phyloP scores from a whole-genome alignment of 2,329 filamentous ascomycete genomes.

The Plectosphaerella sp. region DNA sequence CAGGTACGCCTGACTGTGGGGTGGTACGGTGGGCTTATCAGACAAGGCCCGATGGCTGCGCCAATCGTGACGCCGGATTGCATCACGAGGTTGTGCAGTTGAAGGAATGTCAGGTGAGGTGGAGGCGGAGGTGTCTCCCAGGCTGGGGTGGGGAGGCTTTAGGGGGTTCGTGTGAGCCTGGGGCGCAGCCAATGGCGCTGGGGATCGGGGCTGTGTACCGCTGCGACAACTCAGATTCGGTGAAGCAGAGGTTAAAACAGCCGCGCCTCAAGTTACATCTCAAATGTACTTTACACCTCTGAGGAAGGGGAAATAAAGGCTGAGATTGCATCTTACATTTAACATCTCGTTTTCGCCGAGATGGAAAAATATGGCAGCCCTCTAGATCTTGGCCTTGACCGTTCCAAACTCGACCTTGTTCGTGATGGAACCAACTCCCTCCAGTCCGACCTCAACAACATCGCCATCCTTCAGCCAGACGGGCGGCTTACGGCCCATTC shows the following conservation, averaged over 20 bases:
- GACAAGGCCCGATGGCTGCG: not conserved
- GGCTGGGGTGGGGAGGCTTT: not conserved
- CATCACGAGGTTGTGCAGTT: conserved; percentile 4
- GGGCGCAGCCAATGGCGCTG: not conserved
- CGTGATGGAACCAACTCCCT: conserved; percentile 58
- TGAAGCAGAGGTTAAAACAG: too few species aligned
- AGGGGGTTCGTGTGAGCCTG: not conserved
- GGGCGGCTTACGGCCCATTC: conserved; percentile 62
- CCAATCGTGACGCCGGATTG: conserved; percentile 7
- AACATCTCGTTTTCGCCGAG: too few species aligned
- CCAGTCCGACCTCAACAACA: conserved; percentile 62
- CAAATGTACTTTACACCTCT: too few species aligned
- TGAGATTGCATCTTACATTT: too few species aligned
- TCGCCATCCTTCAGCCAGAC: conserved; percentile 69
- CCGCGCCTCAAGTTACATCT: too few species aligned
- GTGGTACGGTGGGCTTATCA: not conserved
- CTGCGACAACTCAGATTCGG: too few species aligned
- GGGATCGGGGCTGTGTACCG: too few species aligned
- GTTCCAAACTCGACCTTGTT: conserved; percentile 35
- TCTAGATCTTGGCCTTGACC: conserved; percentile 19
- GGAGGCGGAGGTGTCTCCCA: not conserved
- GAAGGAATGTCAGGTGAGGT: not conserved
- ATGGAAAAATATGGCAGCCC: not conserved
- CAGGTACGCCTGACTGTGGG: too few species aligned
- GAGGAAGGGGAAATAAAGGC: too few species aligned